Conservation (phyloP, 768 basidiomycete species). For the Trametes maxima region DNA sequence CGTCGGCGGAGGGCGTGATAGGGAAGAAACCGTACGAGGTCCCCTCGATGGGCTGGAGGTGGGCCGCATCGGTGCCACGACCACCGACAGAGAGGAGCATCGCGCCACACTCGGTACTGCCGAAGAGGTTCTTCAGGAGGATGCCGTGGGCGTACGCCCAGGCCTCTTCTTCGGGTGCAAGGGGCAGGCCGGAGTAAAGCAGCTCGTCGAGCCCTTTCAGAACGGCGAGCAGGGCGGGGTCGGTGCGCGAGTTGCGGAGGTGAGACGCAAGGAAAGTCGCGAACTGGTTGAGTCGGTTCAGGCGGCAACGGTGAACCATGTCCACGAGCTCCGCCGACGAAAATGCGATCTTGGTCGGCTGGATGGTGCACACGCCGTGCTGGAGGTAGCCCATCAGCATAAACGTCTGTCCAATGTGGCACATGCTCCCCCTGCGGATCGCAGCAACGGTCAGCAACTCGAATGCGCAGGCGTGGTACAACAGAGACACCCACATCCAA, state of each 20-base stretch:
- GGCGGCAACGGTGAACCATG: conserved; percentile 66
- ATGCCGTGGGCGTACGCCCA: conserved; percentile 69
- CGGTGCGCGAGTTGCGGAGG: conserved; percentile 57
- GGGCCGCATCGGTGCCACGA: conserved; percentile 49
- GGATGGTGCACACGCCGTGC: conserved; percentile 72
- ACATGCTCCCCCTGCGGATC: conserved; percentile 73
- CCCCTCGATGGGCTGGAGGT: conserved; percentile 61
- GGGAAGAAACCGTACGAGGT: conserved; percentile 71
- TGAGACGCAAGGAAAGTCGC: conserved; percentile 67
- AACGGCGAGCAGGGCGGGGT: conserved; percentile 61
- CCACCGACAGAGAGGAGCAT: conserved; percentile 66
- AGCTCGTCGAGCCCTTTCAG: conserved; percentile 63
- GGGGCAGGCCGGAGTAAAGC: conserved; percentile 64
- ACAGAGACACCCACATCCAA: conserved; percentile 61
- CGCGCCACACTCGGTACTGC: conserved; percentile 78
- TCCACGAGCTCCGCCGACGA: conserved; percentile 68
- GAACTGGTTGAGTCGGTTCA: conserved; percentile 80
- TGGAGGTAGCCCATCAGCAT: conserved; percentile 74
- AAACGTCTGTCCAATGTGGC: conserved; percentile 77
- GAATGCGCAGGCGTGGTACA: conserved; percentile 8
- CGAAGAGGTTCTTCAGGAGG: conserved; percentile 74
- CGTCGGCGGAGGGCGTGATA: conserved; percentile 38
- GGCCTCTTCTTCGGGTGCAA: conserved; percentile 68
- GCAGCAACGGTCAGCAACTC: conserved; percentile 36
- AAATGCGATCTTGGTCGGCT: conserved; percentile 67